A percentile compares a stretch with the other conserved stretches of the same genome.
These are phyloP conservation scores for Ascochyta rabiei DNA, from an alignment of 2,329 filamentous ascomycete species.

Conservation along the genomic window DNA sequence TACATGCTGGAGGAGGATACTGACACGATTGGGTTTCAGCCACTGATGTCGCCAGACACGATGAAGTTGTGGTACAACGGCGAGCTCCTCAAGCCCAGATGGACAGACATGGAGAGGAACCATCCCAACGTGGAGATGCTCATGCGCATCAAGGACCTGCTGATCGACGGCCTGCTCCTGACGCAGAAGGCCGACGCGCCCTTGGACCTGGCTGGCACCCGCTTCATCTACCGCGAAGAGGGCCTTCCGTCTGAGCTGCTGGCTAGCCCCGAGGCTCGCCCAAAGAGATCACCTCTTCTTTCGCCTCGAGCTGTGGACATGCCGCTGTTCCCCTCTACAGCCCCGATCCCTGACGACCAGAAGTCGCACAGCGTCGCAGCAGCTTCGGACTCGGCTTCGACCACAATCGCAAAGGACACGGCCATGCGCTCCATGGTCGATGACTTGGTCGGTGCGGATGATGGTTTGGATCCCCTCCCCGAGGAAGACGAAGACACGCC, in stretches of 20 bases:
- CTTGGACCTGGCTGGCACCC: conserved; percentile 54
- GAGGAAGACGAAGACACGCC: conserved; percentile 54
- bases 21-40: conserved; percentile 69
- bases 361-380: conserved; percentile 43
- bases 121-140: conserved; percentile 69
- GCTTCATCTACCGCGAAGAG: conserved; percentile 62
- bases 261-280: conserved; percentile 50
- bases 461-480: conserved; percentile 47
- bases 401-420: conserved; percentile 51
- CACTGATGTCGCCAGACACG: conserved; percentile 59
- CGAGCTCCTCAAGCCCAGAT: conserved; percentile 58
- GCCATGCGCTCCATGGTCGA: conserved; percentile 65
- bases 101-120: conserved; percentile 60
- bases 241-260: conserved; percentile 58
- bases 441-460: conserved; percentile 56
- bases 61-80: conserved; percentile 59
- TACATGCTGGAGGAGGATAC: conserved; percentile 74
- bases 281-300: conserved; percentile 51
- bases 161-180: conserved; percentile 65
- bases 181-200: conserved; percentile 59
- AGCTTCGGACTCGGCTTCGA: conserved; percentile 57
- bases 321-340: conserved; percentile 36
- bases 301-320: conserved; percentile 47
- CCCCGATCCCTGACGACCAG: conserved; percentile 43
- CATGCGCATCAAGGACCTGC: conserved; percentile 67